Base-by-base conservation (phyloP, 2,329 filamentous ascomycete genomes). In the Pseudogymnoascus sp. region DNA sequence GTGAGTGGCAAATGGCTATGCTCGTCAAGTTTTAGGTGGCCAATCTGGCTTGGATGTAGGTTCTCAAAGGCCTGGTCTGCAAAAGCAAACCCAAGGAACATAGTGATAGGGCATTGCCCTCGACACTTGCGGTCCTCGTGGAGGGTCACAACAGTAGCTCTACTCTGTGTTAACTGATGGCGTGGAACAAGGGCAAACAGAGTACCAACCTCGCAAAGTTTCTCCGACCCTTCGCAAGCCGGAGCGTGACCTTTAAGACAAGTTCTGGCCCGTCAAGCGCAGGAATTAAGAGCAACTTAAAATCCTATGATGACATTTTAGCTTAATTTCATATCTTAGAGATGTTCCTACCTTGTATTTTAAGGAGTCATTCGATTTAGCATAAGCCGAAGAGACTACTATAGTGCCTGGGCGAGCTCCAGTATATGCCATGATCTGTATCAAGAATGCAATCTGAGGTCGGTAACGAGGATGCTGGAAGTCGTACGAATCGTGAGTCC, bases 291-390 rank as follows among this genome's bases (percentile, higher is more conserved):
- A 55, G 45, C 21, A 55, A 2, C 27, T 55, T 9, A 55, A 55
- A 55, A 29, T 55, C 21, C 45, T 55, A 3, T 29, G 45, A 55
- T 29, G 45, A 29, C 5, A 55, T n/a, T 3, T 55, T 29, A 55
- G 45, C 45, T 5, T 55, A 55, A 10, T 55, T 55, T 4, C 1
- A 5, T 18, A 3, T 25, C 21, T 29, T 55, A 29, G 29, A 29
- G 45, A 55, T 55, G 4, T 55, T 13, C 45, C 27, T 55, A 55
- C 45, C 45, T 55, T 55, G 45, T 55, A 55, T 55, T 55, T 55
- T 55, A 55, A 55, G 45, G 45, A 55, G 4, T 55, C 21, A 55
- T 55, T 55, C n/a, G n/a, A n/a, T n/a, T n/a, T n/a, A n/a, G n/a
- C n/a, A n/a, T n/a, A n/a, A n/a, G n/a, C n/a, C n/a, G 36, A 39